Evolutionary conservation across 176 grass and related monocot genomes (phyloP), one percentile per base, ranked within the genome.

Genomic region (Alopecurus myosuroides): DNA sequence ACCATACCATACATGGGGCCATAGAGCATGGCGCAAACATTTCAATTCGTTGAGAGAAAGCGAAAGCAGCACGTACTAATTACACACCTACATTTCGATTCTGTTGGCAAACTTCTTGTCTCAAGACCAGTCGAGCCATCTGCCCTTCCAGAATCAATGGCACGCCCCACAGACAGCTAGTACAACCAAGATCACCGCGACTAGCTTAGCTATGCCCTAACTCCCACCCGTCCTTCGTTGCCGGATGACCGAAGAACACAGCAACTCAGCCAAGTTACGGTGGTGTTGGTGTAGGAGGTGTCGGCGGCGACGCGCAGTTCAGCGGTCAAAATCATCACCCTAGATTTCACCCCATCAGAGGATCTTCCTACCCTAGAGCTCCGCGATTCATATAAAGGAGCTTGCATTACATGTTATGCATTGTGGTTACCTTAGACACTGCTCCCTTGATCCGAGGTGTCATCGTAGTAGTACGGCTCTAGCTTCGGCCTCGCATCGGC

Each of bases 381-480:
- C 31, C 6, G 31, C 13, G 31, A 45, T 40, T 1, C 71, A 77
- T 52, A 44, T 57, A 77, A 77, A n/a, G 20, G 11, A 50, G 56
- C 46, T 48, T n/a, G n/a, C n/a, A n/a, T 64, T 56, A 13, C 71
- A 36, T 68, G 34, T 69, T 37, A 73, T 52, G 33, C 36, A 22
- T 4, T 15, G 30, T 9, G 44, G 28, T 53, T 53, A 79, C 53
- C 74, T 86, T 53, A 46, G 34, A 87, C 71, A n/a, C 74, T 73
- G 72, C 88, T 90, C 41, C 87, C 92, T 20, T 90, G 85, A 30
- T 94, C 88, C 1, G 89, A 90, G 19, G 82, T 17, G 48, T 88
- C 76, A 12, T 89, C 90, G 29, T 79, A 85, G 88, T 92, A 94
- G 72, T 93, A 91, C 5, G 88, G 92, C 15, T 85, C 81, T 1